A percentile compares a stretch with the other conserved stretches of the same genome.
Conservation (phyloP, 2,329 filamentous ascomycete species). For the Fusarium succisae region DNA sequence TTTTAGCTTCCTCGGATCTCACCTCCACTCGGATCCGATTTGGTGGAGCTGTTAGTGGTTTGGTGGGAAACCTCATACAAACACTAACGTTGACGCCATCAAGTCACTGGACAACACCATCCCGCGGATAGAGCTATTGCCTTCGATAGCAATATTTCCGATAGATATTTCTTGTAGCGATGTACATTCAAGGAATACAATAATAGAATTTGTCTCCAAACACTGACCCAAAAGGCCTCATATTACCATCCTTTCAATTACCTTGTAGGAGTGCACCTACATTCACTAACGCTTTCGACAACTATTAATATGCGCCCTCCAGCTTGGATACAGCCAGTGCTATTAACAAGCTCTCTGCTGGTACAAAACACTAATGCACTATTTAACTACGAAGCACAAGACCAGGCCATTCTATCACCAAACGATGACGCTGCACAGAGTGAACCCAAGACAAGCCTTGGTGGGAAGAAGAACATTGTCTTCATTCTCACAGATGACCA, state of each 20-base stretch:
- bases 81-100: constrained; percentile 40
- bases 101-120: constrained; percentile 22
- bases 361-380: background rate
- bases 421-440: background rate
- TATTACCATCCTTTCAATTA: background rate
- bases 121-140: background rate
- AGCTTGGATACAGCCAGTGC: constrained; percentile 1
- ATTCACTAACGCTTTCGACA: background rate
- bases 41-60: constrained; percentile 28
- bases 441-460: background rate
- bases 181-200: accelerated
- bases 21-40: background rate
- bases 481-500: constrained; percentile 77
- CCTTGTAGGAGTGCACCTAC: background rate
- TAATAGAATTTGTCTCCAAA: background rate
- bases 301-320: constrained; percentile 13
- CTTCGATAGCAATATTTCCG: background rate
- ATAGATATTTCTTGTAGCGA: background rate
- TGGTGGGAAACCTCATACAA: accelerated
- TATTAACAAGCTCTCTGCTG: background rate
- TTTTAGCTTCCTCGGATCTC: background rate
- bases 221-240: background rate
- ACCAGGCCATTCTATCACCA: background rate
- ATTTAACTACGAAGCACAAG: background rate
- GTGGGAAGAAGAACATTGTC: constrained; percentile 67